A percentile compares a stretch with the other conserved stretches of the same genome.
Conservation (phyloP, 2,329 filamentous ascomycete species). For the Neonectria magnoliae region DNA sequence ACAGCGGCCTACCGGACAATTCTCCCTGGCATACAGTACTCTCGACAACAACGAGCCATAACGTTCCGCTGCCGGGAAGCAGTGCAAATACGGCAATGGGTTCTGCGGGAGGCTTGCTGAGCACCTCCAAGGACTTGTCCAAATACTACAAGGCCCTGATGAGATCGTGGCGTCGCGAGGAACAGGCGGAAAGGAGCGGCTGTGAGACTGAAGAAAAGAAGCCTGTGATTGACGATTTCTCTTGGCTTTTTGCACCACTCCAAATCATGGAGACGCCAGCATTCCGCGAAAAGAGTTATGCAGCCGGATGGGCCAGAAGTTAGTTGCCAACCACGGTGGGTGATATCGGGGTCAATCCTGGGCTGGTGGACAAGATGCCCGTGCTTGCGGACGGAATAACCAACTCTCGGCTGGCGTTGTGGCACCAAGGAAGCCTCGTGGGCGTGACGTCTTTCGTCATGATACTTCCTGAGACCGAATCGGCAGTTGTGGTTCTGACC, state of each 20-base stretch:
- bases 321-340: conserved; percentile 20
- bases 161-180: background rate
- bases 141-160: conserved; percentile 19
- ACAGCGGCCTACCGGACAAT: too few species aligned
- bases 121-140: background rate
- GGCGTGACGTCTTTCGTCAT: conserved; percentile 9
- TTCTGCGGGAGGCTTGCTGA: background rate
- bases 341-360: conserved; percentile 15
- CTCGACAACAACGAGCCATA: too few species aligned
- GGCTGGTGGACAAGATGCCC: conserved; percentile 18
- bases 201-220: background rate
- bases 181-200: background rate
- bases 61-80: background rate
- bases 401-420: conserved; percentile 4
- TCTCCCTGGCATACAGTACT: too few species aligned
- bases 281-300: conserved; percentile 9
- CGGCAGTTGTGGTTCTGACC: conserved; percentile 14
- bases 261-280: conserved; percentile 7
- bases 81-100: background rate
- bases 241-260: background rate
- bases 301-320: conserved; percentile 13
- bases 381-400: conserved; percentile 7
- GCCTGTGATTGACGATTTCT: background rate
- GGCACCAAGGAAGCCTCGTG: conserved; percentile 21
- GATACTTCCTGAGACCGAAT: conserved; percentile 19